Evolutionary conservation across 768 basidiomycete genomes (phyloP), one percentile per base, ranked within the genome.

Genomic region (Panus rudis): DNA sequence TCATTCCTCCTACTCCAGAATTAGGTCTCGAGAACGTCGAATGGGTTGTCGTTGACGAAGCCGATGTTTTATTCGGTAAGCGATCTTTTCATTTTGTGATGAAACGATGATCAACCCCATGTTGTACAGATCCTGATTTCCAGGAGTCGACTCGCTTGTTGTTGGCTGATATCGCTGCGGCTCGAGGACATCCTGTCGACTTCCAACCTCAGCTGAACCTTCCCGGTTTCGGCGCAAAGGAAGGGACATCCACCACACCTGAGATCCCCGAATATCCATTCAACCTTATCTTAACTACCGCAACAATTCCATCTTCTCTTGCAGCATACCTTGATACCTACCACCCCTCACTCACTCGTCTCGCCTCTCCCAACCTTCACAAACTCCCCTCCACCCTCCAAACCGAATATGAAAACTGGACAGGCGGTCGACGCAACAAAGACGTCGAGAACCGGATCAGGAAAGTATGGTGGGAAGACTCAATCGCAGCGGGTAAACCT

Each of bases 11-110:
- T 41, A 20, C 39, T 17, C 71, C 77, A 4, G 71, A 80, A 54
- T 72, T 88, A 63, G 72, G 79, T 2, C 62, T 91, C 19, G 72
- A 71, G 40, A 73, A 78, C 38, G 67, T 93, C 1, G 89, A 94
- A 54, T 94, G 90, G 90, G 82, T 94, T 5, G 70, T 93, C 3
- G 67, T 94, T 1, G 92, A 96, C 48, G 92, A 96, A 57, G 92
- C 92, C 0, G 92, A 94, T 57, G 78, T 96, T 38, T 67, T 93
- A 11, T 83, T 94, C 41, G 89, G 92, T 88, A 50, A 39, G 75
- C 62, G 4, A 40, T 37, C 30, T 27, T 30, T 30, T 24, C 30
- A 17, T 6, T 14, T 35, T 8, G 33, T 35, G 28, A n/a, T 30
- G n/a, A 10, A n/a, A 10, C 21, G 33, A 14, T 26, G 11, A 11